Evolutionary conservation across 1,284 basidiomycete genomes (phyloP).

Genomic region (Ganoderma sinense): DNA sequence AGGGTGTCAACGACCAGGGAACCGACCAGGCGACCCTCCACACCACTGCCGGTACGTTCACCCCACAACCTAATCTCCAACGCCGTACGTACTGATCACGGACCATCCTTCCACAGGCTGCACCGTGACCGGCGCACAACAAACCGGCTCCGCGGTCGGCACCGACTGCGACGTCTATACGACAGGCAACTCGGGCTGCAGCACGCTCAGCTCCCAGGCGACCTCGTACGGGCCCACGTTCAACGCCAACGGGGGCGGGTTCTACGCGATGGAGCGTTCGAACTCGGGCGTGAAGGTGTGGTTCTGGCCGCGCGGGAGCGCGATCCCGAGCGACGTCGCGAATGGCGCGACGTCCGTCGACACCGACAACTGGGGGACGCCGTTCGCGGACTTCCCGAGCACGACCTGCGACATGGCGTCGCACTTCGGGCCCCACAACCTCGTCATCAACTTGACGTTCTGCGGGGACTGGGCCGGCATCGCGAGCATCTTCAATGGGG

Average conservation of each 20-base stretch:
- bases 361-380: constrained; percentile 59
- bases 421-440: constrained; percentile 61
- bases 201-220: constrained; percentile 46
- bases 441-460: constrained; percentile 60
- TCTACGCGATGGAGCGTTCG: constrained; percentile 61
- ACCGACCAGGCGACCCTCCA: constrained; percentile 72
- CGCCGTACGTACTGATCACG: background rate
- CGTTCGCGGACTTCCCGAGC: constrained; percentile 60
- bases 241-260: constrained; percentile 66
- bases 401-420: constrained; percentile 53
- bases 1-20: constrained; percentile 67
- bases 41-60: constrained; percentile 51
- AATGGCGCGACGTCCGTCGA: constrained; percentile 50
- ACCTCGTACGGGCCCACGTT: constrained; percentile 62
- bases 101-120: background rate
- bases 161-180: constrained; percentile 59
- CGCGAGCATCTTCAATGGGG: constrained; percentile 42
- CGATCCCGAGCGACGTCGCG: constrained; percentile 55
- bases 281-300: constrained; percentile 59
- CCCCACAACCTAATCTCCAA: background rate
- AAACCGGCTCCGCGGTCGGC: constrained; percentile 8
- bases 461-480: constrained; percentile 58
- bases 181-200: constrained; percentile 69
- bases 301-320: constrained; percentile 61
- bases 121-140: constrained; percentile 9